A percentile compares a stretch with the other conserved stretches of the same genome.
phyloP scores from a whole-genome alignment of 2,329 filamentous ascomycete species.

The Aspergillus fructus region DNA sequence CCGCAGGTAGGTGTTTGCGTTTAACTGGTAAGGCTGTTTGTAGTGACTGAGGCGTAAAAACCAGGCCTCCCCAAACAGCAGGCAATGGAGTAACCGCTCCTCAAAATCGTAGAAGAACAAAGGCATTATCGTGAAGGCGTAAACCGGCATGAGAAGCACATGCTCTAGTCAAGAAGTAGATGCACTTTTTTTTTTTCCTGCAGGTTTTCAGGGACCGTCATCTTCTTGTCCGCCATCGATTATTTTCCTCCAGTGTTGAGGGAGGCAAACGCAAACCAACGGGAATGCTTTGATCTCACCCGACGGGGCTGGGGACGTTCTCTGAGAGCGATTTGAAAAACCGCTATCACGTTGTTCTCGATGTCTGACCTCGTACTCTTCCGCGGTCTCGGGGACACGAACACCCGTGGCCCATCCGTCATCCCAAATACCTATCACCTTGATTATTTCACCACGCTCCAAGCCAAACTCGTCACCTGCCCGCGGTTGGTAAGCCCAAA shows the following conservation, averaged over 20 bases:
- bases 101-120: conserved; percentile 17
- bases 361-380: conserved; percentile 79
- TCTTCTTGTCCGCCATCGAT: conserved; percentile 73
- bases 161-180: conserved; percentile 12
- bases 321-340: conserved; percentile 75
- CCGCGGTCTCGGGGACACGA: conserved; percentile 75
- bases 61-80: conserved; percentile 13
- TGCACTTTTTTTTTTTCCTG: background rate
- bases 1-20: background rate
- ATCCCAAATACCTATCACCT: conserved; percentile 98
- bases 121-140: conserved; percentile 41
- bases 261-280: conserved; percentile 90
- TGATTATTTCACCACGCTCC: conserved; percentile 95
- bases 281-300: conserved; percentile 98
- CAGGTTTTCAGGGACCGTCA: conserved; percentile 21
- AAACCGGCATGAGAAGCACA: conserved; percentile 28
- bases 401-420: conserved; percentile 98
- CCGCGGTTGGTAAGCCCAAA: conserved; percentile 96
- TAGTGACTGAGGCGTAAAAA: background rate
- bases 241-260: conserved; percentile 94
- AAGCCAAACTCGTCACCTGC: conserved; percentile 90
- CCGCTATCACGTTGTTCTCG: conserved; percentile 87
- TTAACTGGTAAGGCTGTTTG: background rate
- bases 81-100: conserved; percentile 7
- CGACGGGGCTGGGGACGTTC: conserved; percentile 61